These are phyloP conservation scores for Penicillium sp. DNA, from an alignment of 2,329 filamentous ascomycete species.

Conservation along the genomic window DNA sequence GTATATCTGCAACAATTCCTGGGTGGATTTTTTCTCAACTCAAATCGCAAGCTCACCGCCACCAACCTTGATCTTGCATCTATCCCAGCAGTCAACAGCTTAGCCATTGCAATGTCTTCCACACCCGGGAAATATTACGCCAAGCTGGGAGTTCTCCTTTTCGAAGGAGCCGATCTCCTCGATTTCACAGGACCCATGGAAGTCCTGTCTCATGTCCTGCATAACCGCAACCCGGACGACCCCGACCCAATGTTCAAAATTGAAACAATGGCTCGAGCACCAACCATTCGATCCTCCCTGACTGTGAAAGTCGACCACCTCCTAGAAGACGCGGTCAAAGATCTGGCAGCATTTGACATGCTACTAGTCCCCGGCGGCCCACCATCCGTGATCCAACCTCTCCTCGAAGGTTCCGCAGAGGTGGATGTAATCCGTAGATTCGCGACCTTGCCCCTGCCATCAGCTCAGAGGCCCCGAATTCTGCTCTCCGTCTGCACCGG, in stretches of 20 bases:
- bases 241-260: constrained; percentile 33
- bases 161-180: constrained; percentile 40
- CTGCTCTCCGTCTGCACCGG: constrained; percentile 46
- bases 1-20: background rate
- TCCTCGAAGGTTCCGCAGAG: constrained; percentile 25
- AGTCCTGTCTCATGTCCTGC: constrained; percentile 33
- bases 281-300: constrained; percentile 28
- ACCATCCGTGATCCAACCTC: constrained; percentile 24
- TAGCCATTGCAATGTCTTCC: constrained; percentile 9
- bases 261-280: constrained; percentile 34
- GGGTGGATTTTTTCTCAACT: background rate
- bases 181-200: constrained; percentile 45
- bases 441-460: constrained; percentile 18
- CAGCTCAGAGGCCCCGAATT: constrained; percentile 26
- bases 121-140: constrained; percentile 20
- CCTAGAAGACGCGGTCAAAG: constrained; percentile 28
- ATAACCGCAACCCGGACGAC: constrained; percentile 27
- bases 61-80: background rate
- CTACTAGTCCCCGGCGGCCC: constrained; percentile 41
- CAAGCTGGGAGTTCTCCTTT: constrained; percentile 43
- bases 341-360: constrained; percentile 38
- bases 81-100: background rate
- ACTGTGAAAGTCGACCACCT: constrained; percentile 33
- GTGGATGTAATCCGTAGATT: constrained; percentile 25
- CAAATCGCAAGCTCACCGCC: background rate